These are phyloP conservation scores for Arabidopsis arenosa DNA, from an alignment of 345 rosid species.

Conservation along the genomic window DNA sequence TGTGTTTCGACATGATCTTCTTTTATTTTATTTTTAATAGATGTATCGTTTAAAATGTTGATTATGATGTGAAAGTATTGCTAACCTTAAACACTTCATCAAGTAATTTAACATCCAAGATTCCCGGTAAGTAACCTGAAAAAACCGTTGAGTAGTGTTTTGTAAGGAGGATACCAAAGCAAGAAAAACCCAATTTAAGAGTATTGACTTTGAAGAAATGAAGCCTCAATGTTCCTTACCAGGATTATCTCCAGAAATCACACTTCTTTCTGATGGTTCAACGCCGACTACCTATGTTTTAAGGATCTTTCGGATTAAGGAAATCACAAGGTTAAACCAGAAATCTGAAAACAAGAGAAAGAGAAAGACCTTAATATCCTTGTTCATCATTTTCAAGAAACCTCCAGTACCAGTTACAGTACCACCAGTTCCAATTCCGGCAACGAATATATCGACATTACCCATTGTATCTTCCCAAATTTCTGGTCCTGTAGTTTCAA, in stretches of 20 bases:
- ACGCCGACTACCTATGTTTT: constrained; percentile 80
- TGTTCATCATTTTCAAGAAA: constrained; percentile 83
- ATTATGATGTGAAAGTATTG: constrained; percentile 1
- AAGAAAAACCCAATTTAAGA: not conserved
- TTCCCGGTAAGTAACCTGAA: constrained; percentile 80
- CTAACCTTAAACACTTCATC: constrained; percentile 86
- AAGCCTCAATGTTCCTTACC: constrained; percentile 53
- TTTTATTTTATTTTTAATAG: not conserved
- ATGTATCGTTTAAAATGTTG: not conserved
- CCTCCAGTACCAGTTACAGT: constrained; percentile 85
- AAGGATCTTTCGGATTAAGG: not conserved
- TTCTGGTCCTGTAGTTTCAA: constrained; percentile 94
- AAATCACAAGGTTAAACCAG: not conserved
- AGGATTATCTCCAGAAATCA: constrained; percentile 81
- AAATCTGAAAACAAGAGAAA: not conserved
- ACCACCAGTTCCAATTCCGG: constrained; percentile 96
- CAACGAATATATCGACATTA: constrained; percentile 72
- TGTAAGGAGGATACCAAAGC: constrained; percentile 3
- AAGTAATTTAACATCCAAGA: constrained; percentile 79
- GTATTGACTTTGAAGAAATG: constrained; percentile 19
- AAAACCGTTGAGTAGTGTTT: not conserved
- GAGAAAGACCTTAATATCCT: constrained; percentile 58
- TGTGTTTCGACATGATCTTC: constrained; percentile 1
- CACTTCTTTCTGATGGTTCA: constrained; percentile 95
- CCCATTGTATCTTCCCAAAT: constrained; percentile 88